A percentile compares a stretch with the other conserved stretches of the same genome.
Conservation (phyloP, 768 basidiomycete genomes). For the Boletus rufocinnamomeus region DNA sequence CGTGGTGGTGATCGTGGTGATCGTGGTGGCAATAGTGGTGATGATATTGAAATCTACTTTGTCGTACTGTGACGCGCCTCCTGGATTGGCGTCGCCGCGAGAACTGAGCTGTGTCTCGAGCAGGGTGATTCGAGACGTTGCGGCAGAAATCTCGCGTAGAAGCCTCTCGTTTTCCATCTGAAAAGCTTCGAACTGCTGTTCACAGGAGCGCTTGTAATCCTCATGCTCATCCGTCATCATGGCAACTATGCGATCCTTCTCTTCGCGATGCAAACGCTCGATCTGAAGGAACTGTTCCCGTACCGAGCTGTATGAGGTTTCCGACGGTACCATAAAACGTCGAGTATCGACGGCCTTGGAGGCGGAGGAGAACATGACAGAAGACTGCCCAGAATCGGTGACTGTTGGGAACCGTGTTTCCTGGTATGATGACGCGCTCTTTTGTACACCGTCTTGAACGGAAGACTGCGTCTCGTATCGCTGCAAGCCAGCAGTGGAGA, state of each 20-base stretch:
- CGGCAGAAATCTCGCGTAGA: neutral
- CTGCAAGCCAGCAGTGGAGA: neutral
- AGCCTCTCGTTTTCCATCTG: slow-evolving; percentile 3
- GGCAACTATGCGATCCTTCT: too few species aligned
- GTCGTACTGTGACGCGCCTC: neutral
- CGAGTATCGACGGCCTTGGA: neutral
- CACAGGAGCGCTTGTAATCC: neutral
- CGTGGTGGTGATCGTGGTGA: slow-evolving; percentile 1
- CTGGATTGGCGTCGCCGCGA: neutral
- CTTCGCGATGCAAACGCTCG: too few species aligned
- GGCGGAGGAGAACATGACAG: neutral
- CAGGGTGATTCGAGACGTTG: neutral
- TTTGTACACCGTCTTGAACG: too few species aligned
- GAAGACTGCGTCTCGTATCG: neutral
- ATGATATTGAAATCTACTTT: neutral
- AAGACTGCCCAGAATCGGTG: too few species aligned
- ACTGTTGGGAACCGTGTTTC: too few species aligned
- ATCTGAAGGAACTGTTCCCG: too few species aligned
- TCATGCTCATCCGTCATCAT: too few species aligned
- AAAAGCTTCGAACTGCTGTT: neutral
- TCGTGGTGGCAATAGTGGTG: neutral
- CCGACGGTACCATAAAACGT: neutral
- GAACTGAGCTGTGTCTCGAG: slow-evolving; percentile 7
- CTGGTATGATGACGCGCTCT: too few species aligned
- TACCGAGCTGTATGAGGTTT: neutral